A percentile compares a stretch with the other conserved stretches of the same genome.
These are phyloP conservation scores for Phaffomyces opuntiae DNA, from an alignment of 805 yeast species.

Conservation along the genomic window DNA sequence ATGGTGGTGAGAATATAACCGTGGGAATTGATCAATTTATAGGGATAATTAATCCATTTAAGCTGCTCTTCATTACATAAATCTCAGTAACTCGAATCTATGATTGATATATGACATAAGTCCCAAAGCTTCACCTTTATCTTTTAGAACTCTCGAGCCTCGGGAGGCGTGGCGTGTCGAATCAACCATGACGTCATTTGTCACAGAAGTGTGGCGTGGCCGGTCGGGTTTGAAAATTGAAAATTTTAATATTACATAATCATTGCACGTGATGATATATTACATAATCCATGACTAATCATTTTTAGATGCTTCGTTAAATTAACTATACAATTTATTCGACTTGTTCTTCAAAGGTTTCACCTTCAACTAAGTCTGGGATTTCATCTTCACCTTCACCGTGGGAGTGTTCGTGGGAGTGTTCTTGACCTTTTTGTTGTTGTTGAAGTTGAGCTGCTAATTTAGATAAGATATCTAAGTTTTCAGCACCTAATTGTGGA, in stretches of 20 bases:
- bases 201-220: too few relatives aligned
- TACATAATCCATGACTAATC: background rate
- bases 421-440: constrained; percentile 32
- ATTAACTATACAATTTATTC: constrained; percentile 28
- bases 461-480: constrained; percentile 80
- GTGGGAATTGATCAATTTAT: too few relatives aligned
- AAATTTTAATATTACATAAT: background rate
- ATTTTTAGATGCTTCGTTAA: background rate
- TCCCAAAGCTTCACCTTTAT: too few relatives aligned
- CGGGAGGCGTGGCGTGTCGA: too few relatives aligned
- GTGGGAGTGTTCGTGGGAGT: constrained; percentile 27
- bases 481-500: constrained; percentile 95
- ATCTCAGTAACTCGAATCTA: too few relatives aligned
- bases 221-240: too few relatives aligned
- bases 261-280: background rate
- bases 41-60: too few relatives aligned
- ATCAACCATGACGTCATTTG: too few relatives aligned
- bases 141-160: too few relatives aligned
- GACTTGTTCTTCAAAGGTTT: constrained; percentile 42
- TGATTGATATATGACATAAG: too few relatives aligned
- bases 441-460: constrained; percentile 84
- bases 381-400: constrained; percentile 50
- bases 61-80: too few relatives aligned
- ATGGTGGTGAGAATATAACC: too few relatives aligned
- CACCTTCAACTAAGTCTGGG: constrained; percentile 79